These are phyloP conservation scores for Arthrobotrys sinensis DNA, from an alignment of 2,329 filamentous ascomycete genomes.

Conservation along the genomic window DNA sequence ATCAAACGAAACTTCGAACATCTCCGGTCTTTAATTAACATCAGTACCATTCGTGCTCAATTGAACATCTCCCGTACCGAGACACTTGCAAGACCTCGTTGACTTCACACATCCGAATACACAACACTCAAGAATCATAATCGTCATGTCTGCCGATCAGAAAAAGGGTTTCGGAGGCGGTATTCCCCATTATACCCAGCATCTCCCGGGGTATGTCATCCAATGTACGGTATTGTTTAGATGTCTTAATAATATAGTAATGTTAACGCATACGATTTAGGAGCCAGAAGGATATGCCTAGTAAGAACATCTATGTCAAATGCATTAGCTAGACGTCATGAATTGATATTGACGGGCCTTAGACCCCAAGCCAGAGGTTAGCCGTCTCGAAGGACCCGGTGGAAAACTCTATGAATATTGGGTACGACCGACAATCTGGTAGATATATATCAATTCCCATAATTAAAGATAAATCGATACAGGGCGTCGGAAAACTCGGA, in stretches of 20 bases:
- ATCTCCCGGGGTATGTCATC: slow-evolving; percentile 38
- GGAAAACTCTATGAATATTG: slow-evolving; percentile 51
- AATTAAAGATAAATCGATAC: not conserved
- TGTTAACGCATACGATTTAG: not conserved
- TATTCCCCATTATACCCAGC: slow-evolving; percentile 27
- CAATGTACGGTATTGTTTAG: not conserved
- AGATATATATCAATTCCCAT: not conserved
- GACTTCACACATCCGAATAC: not conserved
- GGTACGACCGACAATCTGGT: slow-evolving; percentile 4
- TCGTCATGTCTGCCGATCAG: slow-evolving; percentile 36
- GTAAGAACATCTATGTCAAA: not conserved
- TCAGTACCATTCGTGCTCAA: not conserved
- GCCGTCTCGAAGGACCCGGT: slow-evolving; percentile 46
- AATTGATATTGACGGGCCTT: not conserved
- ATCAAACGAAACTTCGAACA: not conserved
- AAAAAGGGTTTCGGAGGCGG: slow-evolving; percentile 38
- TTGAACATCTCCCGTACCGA: not conserved
- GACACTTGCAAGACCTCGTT: not conserved
- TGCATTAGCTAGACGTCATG: not conserved
- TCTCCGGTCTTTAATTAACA: not conserved
- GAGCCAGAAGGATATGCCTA: slow-evolving; percentile 47
- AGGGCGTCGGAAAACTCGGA: slow-evolving; percentile 71
- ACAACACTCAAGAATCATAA: not conserved
- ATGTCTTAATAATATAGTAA: not conserved
- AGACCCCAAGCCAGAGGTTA: slow-evolving; percentile 50